Conservation (phyloP, 2,329 filamentous ascomycete species). For the Verticillium nonalfalfae region DNA sequence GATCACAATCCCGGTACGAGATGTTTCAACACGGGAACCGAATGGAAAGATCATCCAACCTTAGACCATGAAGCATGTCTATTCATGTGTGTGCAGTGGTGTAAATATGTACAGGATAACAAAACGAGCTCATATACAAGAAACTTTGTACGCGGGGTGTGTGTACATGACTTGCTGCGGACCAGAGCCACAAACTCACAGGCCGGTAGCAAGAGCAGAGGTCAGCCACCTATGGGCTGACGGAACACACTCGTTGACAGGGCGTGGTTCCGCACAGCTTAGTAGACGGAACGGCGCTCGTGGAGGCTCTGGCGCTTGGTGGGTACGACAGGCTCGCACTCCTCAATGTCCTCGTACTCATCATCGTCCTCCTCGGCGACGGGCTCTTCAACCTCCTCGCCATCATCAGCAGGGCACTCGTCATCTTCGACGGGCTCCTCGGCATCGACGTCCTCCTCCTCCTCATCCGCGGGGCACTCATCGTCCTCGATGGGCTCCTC, state of each 20-base stretch:
- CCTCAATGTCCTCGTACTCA: constrained; percentile 3
- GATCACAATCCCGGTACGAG: too few relatives aligned
- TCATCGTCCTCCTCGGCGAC: neutral
- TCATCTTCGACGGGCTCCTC: neutral
- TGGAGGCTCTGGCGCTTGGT: constrained; percentile 11
- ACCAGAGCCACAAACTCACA: neutral
- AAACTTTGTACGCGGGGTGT: neutral
- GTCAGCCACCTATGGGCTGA: neutral
- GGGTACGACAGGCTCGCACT: neutral
- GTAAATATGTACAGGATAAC: constrained; percentile 3
- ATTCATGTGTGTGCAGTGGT: constrained; percentile 1
- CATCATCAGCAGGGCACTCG: neutral
- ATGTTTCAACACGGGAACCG: neutral
- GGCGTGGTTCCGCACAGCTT: neutral
- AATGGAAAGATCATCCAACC: neutral
- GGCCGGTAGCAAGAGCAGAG: neutral
- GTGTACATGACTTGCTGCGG: neutral
- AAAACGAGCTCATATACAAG: constrained; percentile 2
- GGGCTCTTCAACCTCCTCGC: neutral
- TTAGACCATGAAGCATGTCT: neutral
- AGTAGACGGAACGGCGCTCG: constrained; percentile 9
- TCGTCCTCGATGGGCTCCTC: constrained; percentile 1
- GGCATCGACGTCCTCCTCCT: neutral
- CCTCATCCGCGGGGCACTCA: neutral
- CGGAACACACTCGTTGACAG: neutral